Percentiles rank a stretch among this genome's conserved stretches.
Conservation (phyloP, 2,329 filamentous ascomycete genomes). For the Volutella citrinella region DNA sequence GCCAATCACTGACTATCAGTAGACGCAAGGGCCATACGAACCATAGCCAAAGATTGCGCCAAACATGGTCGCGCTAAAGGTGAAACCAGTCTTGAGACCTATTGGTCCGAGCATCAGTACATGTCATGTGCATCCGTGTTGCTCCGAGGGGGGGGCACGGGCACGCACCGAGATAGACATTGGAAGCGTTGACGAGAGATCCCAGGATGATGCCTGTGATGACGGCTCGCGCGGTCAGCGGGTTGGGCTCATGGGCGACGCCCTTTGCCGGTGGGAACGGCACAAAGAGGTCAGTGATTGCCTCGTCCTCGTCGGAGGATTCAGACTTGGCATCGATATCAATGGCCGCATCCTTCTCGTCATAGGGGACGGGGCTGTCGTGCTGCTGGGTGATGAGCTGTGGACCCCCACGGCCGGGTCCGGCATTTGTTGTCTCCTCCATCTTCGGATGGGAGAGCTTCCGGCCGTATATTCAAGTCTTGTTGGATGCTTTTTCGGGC, state of each 20-base stretch:
- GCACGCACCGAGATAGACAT: conserved; percentile 54
- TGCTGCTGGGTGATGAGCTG: no score
- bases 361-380: no score
- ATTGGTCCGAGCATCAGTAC: no score
- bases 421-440: no score
- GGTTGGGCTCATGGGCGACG: conserved; percentile 41
- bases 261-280: conserved; percentile 41
- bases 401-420: no score
- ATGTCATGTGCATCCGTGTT: no score
- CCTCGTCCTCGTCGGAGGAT: conserved; percentile 22
- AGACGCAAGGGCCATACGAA: no score
- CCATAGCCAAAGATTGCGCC: conserved; percentile 59
- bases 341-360: conserved; percentile 20
- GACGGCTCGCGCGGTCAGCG: conserved; percentile 55
- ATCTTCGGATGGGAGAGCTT: no score
- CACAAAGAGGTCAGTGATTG: conserved; percentile 34
- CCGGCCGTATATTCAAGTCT: no score
- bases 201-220: conserved; percentile 54
- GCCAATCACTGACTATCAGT: no score
- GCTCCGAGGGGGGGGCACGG: neutral
- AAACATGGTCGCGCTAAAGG: conserved; percentile 46
- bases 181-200: conserved; percentile 59
- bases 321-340: conserved; percentile 27
- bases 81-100: conserved; percentile 52
- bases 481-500: no score